Conservation (phyloP, 164 flowering plant species). For the Magnolia officinalis region DNA sequence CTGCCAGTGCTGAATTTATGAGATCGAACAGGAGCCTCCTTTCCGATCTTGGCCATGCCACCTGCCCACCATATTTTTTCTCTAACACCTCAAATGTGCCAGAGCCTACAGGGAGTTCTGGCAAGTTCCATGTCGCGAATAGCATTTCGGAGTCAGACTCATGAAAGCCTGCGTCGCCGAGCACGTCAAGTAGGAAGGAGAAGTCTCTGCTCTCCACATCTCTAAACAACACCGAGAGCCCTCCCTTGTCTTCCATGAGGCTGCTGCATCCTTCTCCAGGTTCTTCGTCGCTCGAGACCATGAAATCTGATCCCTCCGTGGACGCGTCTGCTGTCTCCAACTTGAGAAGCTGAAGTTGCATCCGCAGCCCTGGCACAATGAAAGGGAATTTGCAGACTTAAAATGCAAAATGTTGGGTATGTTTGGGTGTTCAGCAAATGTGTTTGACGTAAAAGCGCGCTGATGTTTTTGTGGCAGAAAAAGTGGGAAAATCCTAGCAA, state of each 20-base stretch:
- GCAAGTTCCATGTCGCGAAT: slow-evolving; percentile 36
- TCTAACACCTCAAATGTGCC: slow-evolving; percentile 58
- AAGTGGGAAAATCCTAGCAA: background rate
- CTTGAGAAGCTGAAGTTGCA: slow-evolving; percentile 54
- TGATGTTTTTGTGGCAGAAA: background rate
- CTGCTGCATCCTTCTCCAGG: slow-evolving; percentile 8
- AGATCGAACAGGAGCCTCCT: slow-evolving; percentile 71
- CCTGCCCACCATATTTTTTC: slow-evolving; percentile 54
- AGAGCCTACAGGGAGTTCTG: slow-evolving; percentile 44
- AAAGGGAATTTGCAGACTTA: background rate
- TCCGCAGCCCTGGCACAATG: slow-evolving; percentile 30
- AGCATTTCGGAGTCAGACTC: slow-evolving; percentile 20
- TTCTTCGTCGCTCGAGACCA: slow-evolving; percentile 53
- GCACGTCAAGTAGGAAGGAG: slow-evolving; percentile 60
- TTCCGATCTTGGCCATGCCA: slow-evolving; percentile 50
- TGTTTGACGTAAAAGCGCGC: no score
- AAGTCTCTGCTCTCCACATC: slow-evolving; percentile 30
- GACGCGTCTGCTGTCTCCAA: slow-evolving; percentile 38
- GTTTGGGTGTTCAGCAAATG: background rate
- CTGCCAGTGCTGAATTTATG: slow-evolving; percentile 47
- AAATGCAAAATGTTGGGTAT: background rate
- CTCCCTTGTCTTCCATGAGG: slow-evolving; percentile 6
- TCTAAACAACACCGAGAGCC: background rate
- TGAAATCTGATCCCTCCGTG: slow-evolving; percentile 44
- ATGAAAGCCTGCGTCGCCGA: slow-evolving; percentile 42